Evolutionary conservation across 371 early-diverging fungal species (phyloP), one percentile per base, ranked within the genome.

Genomic region (Dichotomocladium elegans): DNA sequence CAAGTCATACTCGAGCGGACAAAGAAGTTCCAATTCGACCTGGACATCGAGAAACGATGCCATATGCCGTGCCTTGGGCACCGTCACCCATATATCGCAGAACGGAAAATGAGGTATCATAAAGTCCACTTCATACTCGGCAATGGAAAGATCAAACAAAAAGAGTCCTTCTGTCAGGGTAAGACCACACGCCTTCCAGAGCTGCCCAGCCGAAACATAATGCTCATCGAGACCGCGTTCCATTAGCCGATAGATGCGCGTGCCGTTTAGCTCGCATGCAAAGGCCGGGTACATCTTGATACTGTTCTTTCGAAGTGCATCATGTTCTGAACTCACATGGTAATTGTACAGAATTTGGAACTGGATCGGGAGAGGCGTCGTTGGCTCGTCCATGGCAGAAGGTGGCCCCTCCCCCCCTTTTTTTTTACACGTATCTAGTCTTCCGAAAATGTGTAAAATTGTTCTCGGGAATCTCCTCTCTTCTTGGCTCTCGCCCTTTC

Each of bases 101-200:
- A 60, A 76, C 3, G 76, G 76, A 45, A 76, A 76, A 12, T 56
- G 50, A 7, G 66, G 42, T 17, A 61, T 42, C 22, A 65, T n/a
- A 42, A 76, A 76, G 46, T 76, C 76, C 6, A 70, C 63, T 31
- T 70, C 58, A 34, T 70, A 76, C 26, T 72, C 68, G 7, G 53
- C 11, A 15, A 33, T 21, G 29, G 58, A 55, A 19, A 72, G 49
- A 17, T 72, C 57, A 37, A 76, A 76, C 2, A 76, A 42, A 27
- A 72, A 65, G 3, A 76, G 62, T 0, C 76, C 76, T 41, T 76
- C 76, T 0, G 66, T 76, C 8, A 72, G 6, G 0, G 76, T 72
- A 15, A 76, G 42, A 0, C 72, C 76, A 41, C 66, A 61, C 0
- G 76, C 68, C 40, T 59, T 63, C 53, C 72, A 76, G 8, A 76